Base-by-base conservation (phyloP, 805 yeast species). In the Tetrapisispora namnaoensis region DNA sequence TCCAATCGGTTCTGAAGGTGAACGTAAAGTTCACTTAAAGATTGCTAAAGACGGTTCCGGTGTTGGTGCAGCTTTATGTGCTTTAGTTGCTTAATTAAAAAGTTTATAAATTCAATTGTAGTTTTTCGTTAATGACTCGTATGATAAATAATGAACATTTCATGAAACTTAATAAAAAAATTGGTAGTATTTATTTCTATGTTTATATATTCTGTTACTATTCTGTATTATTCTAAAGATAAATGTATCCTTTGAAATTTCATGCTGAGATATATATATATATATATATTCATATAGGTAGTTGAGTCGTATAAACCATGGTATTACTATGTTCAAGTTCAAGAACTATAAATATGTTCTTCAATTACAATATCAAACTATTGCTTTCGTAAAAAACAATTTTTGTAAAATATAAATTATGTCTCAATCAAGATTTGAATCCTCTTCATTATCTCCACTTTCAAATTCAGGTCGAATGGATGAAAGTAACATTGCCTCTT, bases 1-100 rank as follows among this genome's bases (percentile, higher is more conserved):
- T 40, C 80, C 82, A 54, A 75, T 90, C 40, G 90, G 90, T 49
- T 73, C 83, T 41, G 83, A 85, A 43, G 80, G 83, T 51, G 87
- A 80, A 58, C 79, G 87, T 67, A 80, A 86, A 60, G 72, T 88
- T 42, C 83, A 80, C 57, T 70, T 91, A 52, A 80, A 80, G 53
- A 82, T 90, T 55, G 93, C 97, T 30, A 86, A 87, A 66, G 98
- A 93, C 62, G 98, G 98, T 43, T 83, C 95, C 49, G 96, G 96
- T 51, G 96, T 90, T 41, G 99, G 99, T 55, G 98, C 97, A 42
- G 98, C 98, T 2, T 72, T 91, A 52, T 87, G 96, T 71, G 97
- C 96, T 9, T 62, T 72, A 39, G 70, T 66, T 17, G 70, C 72
- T 21, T 54, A 45, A 47, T 44, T 42, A 18, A 11, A 24, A 18